Evolutionary conservation across 129 eudicot species (phyloP), one percentile per base, ranked within the genome.

Genomic region (Silybum marianum): DNA sequence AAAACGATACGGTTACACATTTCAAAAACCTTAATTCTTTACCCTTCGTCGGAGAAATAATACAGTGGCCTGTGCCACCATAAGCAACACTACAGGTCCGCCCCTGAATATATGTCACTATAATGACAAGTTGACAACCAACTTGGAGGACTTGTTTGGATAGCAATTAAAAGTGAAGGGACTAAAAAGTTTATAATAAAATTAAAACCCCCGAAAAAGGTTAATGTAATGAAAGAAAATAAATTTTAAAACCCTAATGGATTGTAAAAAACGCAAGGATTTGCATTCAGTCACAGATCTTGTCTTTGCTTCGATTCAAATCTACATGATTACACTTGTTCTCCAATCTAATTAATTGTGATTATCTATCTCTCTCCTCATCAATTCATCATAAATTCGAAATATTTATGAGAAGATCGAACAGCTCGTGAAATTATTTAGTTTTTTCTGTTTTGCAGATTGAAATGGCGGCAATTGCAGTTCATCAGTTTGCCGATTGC

Each of bases 401-500:
- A 69, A 51, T 2, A 18, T 51, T 25, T 82, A 4, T 74, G 12
- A 30, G 38, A 69, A 66, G 80, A 83, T 83, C 86, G 24, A 54
- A 77, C 72, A 70, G 46, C 81, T 77, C 22, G 0, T 62, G 30
- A 65, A 82, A 46, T 34, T 69, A 36, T 36, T 46, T 51, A 1
- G 16, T 62, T 23, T 14, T 77, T 38, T 4, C 26, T 26, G 54
- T 58, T 68, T 69, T 83, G 76, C 87, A 82, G 89, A 83, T 85
- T 65, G 22, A 44, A 78, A 94, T 94, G 99, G 94, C 94, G 80
- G 96, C 96, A 67, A 89, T 91, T 73, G 88, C 90, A 82, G 91
- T 81, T 75, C 93, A 95, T 83, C 93, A 89, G 88, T 92, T 95
- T 78, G 97, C 99, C 9, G 91, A 90, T 70, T 92, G 93, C 88